Evolutionary conservation across 345 rosid genomes (phyloP).

Genomic region (Citrus maxima): DNA sequence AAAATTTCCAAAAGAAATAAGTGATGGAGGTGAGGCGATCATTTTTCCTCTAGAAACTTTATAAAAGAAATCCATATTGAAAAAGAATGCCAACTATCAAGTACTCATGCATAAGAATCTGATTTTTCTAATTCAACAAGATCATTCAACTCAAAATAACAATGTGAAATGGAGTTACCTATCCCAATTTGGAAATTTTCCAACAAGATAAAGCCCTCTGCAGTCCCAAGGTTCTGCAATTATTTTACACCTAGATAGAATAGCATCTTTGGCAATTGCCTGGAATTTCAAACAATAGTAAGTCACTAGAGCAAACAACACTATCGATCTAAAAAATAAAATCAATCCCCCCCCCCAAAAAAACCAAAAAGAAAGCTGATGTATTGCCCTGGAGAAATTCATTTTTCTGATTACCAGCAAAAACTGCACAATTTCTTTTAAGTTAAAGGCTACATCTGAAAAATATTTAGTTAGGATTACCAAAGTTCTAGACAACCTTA

Average conservation of each 20-base stretch:
- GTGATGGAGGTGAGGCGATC: background rate
- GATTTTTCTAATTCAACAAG: background rate
- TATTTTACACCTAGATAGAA: constrained; percentile 80
- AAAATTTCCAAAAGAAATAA: background rate
- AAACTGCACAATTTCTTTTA: background rate
- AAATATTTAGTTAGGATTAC: background rate
- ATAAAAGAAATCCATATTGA: background rate
- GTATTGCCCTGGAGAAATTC: background rate
- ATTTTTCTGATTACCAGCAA: background rate
- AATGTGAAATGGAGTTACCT: constrained; percentile 37
- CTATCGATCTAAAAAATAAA: background rate
- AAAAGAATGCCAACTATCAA: constrained; percentile 5
- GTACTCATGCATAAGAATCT: background rate
- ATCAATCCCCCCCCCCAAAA: too few relatives aligned
- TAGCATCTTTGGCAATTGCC: constrained; percentile 86
- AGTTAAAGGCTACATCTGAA: background rate
- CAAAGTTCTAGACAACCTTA: background rate
- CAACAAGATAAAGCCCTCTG: constrained; percentile 94
- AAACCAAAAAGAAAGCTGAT: background rate
- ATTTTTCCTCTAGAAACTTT: background rate
- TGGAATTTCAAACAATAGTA: constrained; percentile 28
- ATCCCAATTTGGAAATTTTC: constrained; percentile 95
- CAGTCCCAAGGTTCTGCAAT: constrained; percentile 99
- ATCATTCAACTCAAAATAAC: background rate
- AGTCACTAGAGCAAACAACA: constrained; percentile 1